Evolutionary conservation across 257 asterid species (phyloP).

Genomic region (Salvia miltiorrhiza): DNA sequence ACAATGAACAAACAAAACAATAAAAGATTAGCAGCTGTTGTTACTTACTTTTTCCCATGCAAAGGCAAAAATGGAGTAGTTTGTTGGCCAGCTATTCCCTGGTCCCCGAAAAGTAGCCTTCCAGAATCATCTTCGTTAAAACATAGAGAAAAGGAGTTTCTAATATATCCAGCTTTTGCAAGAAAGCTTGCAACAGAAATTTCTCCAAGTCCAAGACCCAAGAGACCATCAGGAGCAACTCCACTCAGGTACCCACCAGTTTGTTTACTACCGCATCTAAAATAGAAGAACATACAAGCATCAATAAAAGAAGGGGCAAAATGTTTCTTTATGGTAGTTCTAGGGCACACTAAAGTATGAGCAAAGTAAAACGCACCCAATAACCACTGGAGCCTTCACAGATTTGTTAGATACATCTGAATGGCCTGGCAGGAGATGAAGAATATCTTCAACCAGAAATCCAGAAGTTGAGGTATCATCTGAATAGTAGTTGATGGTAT

Average conservation of each 20-base stretch:
- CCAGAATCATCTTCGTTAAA: conserved; percentile 76
- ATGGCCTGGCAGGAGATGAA: conserved; percentile 61
- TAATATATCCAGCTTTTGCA: conserved; percentile 66
- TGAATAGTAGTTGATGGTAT: conserved; percentile 56
- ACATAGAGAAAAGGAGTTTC: conserved; percentile 70
- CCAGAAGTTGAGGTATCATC: conserved; percentile 79
- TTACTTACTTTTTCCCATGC: conserved; percentile 51
- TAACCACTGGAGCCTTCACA: conserved; percentile 57
- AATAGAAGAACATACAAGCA: conserved; percentile 19
- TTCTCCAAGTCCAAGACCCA: conserved; percentile 88
- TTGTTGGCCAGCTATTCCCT: conserved; percentile 59
- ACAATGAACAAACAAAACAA: conserved; percentile 8
- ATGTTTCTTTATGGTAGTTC: not conserved
- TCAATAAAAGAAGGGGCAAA: conserved; percentile 7
- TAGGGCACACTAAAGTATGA: not conserved
- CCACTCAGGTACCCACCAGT: conserved; percentile 76
- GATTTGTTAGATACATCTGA: conserved; percentile 39
- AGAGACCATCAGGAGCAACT: conserved; percentile 91
- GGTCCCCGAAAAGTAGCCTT: conserved; percentile 74
- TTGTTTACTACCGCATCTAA: conserved; percentile 89
- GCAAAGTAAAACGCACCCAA: conserved; percentile 51
- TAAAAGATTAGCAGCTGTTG: conserved; percentile 4
- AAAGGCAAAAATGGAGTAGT: conserved; percentile 58
- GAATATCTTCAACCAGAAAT: conserved; percentile 68
- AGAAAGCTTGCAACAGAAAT: conserved; percentile 82